Evolutionary conservation across 441 rosid species (phyloP), one percentile per base, ranked within the genome.

Genomic region (Dalechampia spathulata): DNA sequence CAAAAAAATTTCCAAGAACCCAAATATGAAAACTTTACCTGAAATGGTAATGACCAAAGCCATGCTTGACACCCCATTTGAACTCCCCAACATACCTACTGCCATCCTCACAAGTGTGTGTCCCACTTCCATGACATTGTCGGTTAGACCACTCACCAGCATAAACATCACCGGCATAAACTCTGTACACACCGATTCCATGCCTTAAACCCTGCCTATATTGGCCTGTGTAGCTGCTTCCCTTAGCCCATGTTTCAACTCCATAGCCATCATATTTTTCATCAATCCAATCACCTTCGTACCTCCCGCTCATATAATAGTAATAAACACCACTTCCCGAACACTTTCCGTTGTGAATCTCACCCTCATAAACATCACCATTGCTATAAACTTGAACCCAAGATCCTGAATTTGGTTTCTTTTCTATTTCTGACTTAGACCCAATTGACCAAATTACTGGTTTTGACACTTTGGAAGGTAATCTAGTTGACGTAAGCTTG

Each of bases 1-100:
- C n/a, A n/a, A n/a, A n/a, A n/a, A n/a, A n/a, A n/a, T n/a, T n/a
- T n/a, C n/a, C n/a, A n/a, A n/a, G n/a, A n/a, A n/a, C n/a, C n/a
- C n/a, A n/a, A n/a, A n/a, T n/a, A n/a, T n/a, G n/a, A 30, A 30
- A 30, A 45, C 51, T 39, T 40, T 71, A 89, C 97, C 97, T 86
- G 87, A 84, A 90, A 68, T 86, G 95, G 67, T 90, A 86, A 49
- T 84, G 95, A 39, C 95, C 97, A 36, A 84, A 82, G 7, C 97
- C 97, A 45, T 90, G 97, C 80, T 90, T 90, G 70, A 90, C 85
- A 1, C 95, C 95, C 90, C 93, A 81, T 66, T 84, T 83, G 75
- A 90, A 90, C 57, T 90, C 87, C 9, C 97, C 97, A 60, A 86
- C 90, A 66, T 78, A 86, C 0, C 90, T 75, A 51, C 97, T 86